Evolutionary conservation across 192 early-diverging fungal species (phyloP).

Genomic region (Kickxella alabastrina): DNA sequence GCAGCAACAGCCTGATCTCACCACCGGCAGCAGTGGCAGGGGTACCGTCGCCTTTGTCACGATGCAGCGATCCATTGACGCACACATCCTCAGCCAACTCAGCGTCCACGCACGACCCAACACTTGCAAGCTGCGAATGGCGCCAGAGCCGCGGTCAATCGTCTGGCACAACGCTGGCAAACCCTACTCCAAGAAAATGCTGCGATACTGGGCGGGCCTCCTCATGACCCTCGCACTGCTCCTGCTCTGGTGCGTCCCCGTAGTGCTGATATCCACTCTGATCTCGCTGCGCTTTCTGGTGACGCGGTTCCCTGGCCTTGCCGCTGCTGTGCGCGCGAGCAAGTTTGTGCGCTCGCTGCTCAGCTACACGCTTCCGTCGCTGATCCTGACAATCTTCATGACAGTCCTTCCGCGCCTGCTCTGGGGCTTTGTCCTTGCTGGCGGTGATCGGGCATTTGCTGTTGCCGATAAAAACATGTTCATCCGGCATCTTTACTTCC

Average conservation of each 20-base stretch:
- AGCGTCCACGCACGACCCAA: conserved; percentile 62
- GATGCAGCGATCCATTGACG: conserved; percentile 61
- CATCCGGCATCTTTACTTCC: conserved; percentile 65
- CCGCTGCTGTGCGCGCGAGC: conserved; percentile 54
- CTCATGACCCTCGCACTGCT: conserved; percentile 59
- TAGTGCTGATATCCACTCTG: conserved; percentile 63
- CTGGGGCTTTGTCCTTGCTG: conserved; percentile 42
- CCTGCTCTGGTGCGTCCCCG: conserved; percentile 72
- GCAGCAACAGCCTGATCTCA: too few species aligned
- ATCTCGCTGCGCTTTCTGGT: conserved; percentile 61
- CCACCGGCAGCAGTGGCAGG: conserved; percentile 2
- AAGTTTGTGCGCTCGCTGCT: conserved; percentile 60
- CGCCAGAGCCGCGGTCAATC: conserved; percentile 72
- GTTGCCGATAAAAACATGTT: conserved; percentile 50
- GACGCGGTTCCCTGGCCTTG: conserved; percentile 58
- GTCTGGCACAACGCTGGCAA: conserved; percentile 65
- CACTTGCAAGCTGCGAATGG: conserved; percentile 55
- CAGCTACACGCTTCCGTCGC: conserved; percentile 66
- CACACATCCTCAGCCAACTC: conserved; percentile 62
- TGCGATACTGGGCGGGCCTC: conserved; percentile 56
- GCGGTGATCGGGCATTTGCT: conserved; percentile 41
- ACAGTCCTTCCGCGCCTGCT: conserved; percentile 65
- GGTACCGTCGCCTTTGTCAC: conserved; percentile 71
- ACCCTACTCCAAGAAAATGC: conserved; percentile 53
- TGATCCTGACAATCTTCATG: conserved; percentile 69